Conservation (phyloP, 805 yeast genomes). For the Yarrowia sp. region DNA sequence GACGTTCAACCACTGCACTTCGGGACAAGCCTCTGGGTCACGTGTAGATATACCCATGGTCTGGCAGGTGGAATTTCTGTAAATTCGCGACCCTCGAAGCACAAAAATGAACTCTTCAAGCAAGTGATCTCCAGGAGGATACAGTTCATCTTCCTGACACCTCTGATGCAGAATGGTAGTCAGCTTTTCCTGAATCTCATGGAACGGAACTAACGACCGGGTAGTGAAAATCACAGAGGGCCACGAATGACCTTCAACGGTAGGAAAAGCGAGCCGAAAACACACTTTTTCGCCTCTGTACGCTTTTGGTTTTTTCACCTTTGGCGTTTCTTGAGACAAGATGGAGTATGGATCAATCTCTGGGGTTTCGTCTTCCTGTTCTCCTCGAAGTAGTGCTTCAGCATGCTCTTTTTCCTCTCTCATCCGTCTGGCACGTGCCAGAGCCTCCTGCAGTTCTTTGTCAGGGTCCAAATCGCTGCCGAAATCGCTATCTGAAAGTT, state of each 20-base stretch:
- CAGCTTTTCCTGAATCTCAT: conserved; percentile 17
- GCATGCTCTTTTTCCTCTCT: conserved; percentile 1
- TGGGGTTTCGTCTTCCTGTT: neutral
- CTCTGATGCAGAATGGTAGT: neutral
- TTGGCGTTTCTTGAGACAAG: neutral
- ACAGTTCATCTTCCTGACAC: conserved; percentile 1
- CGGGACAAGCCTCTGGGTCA: neutral
- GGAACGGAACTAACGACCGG: conserved; percentile 6
- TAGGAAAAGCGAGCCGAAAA: conserved; percentile 1
- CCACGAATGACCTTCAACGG: neutral
- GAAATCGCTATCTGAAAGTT: neutral
- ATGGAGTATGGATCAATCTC: neutral
- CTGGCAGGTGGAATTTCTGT: conserved; percentile 4
- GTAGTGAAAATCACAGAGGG: conserved; percentile 5
- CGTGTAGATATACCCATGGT: conserved; percentile 9
- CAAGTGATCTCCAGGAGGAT: conserved; percentile 2
- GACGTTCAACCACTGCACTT: conserved; percentile 13
- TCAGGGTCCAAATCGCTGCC: conserved; percentile 4
- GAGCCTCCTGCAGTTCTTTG: neutral
- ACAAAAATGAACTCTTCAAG: conserved; percentile 5
- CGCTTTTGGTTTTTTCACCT: neutral
- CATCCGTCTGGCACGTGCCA: conserved; percentile 8
- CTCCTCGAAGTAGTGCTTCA: neutral
- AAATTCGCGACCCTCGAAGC: conserved; percentile 12
- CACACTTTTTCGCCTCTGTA: conserved; percentile 22